Evolutionary conservation across 2,329 filamentous ascomycete genomes (phyloP).

Genomic region (Graphilbum sp.): DNA sequence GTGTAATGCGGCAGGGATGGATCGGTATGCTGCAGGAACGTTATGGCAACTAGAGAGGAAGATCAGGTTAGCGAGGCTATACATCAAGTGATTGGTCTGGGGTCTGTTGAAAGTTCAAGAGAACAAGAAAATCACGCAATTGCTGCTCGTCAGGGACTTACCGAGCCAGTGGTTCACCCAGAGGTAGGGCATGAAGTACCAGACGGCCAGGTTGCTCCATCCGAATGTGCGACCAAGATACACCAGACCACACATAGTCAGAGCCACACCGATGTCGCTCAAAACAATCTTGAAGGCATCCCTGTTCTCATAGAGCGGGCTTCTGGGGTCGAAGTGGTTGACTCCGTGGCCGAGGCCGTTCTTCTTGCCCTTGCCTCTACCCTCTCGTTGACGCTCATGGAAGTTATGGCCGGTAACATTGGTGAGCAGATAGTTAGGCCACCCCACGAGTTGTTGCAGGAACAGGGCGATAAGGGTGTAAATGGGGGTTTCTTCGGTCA

Average conservation of each 20-base stretch:
- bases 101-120: background rate
- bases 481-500: conserved; percentile 89
- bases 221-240: conserved; percentile 63
- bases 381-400: conserved; percentile 82
- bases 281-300: conserved; percentile 76
- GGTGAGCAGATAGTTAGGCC: conserved; percentile 78
- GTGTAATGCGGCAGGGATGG: conserved; percentile 84
- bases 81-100: too few relatives aligned
- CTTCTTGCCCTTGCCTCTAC: conserved; percentile 79
- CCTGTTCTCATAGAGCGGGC: conserved; percentile 81
- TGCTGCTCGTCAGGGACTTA: too few relatives aligned
- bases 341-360: conserved; percentile 71
- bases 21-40: conserved; percentile 92
- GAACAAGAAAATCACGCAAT: too few relatives aligned
- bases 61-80: background rate
- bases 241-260: conserved; percentile 46
- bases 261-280: conserved; percentile 65
- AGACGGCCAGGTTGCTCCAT: conserved; percentile 73
- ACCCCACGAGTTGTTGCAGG: conserved; percentile 77
- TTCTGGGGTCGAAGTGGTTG: conserved; percentile 85
- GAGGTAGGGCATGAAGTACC: conserved; percentile 89
- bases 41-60: conserved; percentile 66
- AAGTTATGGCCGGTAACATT: conserved; percentile 95
- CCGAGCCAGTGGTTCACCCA: conserved; percentile 99
- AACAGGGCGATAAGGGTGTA: conserved; percentile 60